Conservation (phyloP, 2,329 filamentous ascomycete genomes). For the Acarospora socialis region DNA sequence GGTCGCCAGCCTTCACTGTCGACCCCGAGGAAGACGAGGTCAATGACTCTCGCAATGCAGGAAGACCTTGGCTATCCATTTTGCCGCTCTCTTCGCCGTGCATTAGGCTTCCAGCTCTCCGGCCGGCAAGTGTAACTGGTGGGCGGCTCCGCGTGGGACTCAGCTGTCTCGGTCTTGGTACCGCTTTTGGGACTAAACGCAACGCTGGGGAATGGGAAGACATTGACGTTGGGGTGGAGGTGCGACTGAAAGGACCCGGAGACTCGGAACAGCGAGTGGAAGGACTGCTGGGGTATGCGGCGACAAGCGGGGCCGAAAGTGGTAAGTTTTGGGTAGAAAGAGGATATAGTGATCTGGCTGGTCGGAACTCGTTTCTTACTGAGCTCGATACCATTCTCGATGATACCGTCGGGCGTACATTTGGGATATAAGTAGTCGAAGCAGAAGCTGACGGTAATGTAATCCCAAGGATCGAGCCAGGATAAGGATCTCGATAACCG, state of each 20-base stretch:
- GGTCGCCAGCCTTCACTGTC: slow-evolving; percentile 44
- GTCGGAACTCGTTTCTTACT: too few relatives aligned
- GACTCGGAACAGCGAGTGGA: slow-evolving; percentile 33
- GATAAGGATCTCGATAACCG: slow-evolving; percentile 26
- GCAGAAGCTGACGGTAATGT: slow-evolving; percentile 24
- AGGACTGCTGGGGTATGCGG: slow-evolving; percentile 26
- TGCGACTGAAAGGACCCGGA: slow-evolving; percentile 30
- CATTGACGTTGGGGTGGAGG: slow-evolving; percentile 35
- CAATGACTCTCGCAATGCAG: slow-evolving; percentile 53
- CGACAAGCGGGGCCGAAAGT: slow-evolving; percentile 24
- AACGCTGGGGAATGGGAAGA: slow-evolving; percentile 36
- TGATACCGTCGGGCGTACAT: too few relatives aligned
- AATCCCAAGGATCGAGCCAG: slow-evolving; percentile 30
- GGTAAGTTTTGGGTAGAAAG: slow-evolving; percentile 15
- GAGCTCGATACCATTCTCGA: too few relatives aligned
- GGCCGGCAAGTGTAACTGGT: slow-evolving; percentile 13
- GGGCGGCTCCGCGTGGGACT: slow-evolving; percentile 15
- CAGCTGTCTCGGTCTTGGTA: slow-evolving; percentile 10
- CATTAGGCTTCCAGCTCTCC: slow-evolving; percentile 7
- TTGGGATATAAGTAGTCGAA: slow-evolving; percentile 4
- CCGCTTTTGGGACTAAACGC: slow-evolving; percentile 23
- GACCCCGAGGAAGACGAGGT: slow-evolving; percentile 61
- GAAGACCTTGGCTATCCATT: slow-evolving; percentile 43
- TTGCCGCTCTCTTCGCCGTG: slow-evolving; percentile 13
- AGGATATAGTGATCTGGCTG: too few relatives aligned